These are phyloP conservation scores for Populus simonii DNA, from an alignment of 345 rosid genomes.

Conservation along the genomic window DNA sequence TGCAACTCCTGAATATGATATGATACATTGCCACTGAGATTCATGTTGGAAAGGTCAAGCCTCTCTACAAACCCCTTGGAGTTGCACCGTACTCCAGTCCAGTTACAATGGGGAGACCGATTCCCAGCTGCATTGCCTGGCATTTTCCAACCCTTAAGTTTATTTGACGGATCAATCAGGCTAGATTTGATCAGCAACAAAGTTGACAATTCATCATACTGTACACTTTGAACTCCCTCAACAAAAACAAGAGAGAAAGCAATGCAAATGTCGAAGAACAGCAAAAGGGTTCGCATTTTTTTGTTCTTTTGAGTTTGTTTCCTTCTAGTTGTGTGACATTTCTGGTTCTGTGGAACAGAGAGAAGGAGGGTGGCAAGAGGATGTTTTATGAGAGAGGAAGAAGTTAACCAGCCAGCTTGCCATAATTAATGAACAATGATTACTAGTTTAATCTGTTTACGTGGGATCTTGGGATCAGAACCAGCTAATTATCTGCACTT, in stretches of 20 bases:
- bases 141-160: conserved; percentile 56
- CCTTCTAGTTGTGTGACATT: conserved; percentile 40
- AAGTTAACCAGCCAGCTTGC: background rate
- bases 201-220: conserved; percentile 41
- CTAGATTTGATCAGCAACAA: conserved; percentile 55
- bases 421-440: conserved; percentile 8
- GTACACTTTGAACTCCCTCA: conserved; percentile 28
- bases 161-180: conserved; percentile 53
- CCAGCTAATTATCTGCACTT: conserved; percentile 45
- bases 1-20: conserved; percentile 47
- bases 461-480: conserved; percentile 71
- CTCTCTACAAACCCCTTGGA: conserved; percentile 54
- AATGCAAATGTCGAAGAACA: conserved; percentile 48
- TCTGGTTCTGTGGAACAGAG: conserved; percentile 33
- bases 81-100: conserved; percentile 78
- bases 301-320: conserved; percentile 20
- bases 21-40: conserved; percentile 66
- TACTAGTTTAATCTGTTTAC: conserved; percentile 27
- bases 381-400: conserved; percentile 20
- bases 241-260: conserved; percentile 45
- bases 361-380: conserved; percentile 6
- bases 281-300: conserved; percentile 38
- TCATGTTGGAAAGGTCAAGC: conserved; percentile 71
- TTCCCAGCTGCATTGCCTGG: conserved; percentile 23
- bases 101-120: conserved; percentile 46